Evolutionary conservation across 192 early-diverging fungal genomes (phyloP), one percentile per base, ranked within the genome.

Genomic region (Umbelopsis sp.): DNA sequence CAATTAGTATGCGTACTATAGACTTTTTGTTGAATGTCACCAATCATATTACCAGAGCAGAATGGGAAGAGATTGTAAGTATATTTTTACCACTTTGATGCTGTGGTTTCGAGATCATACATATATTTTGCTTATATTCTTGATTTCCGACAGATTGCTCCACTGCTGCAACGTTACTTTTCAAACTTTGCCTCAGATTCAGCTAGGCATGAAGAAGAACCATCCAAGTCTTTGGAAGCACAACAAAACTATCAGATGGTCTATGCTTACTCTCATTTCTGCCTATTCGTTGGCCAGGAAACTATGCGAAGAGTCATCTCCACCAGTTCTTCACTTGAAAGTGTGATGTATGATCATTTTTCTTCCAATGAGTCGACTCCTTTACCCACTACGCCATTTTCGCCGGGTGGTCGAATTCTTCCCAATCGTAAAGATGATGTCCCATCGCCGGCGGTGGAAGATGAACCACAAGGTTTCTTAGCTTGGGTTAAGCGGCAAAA

Each of bases 161-260:
- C 87, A 5, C 81, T 83, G 17, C 56, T 88, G 4, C 82, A 83
- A 79, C 86, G 85, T 65, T 88, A 88, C 53, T 88, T 88, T 71
- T 85, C 85, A 14, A 82, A 80, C 16, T 88, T 88, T 71, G 77
- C 74, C 3, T 43, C 68, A 5, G 73, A 79, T 68, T 2, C 77
- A 56, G 53, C 56, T 3, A 20, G 49, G 9, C 14, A 45, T 53
- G 49, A 79, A 69, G 41, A 75, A 73, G 26, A 81, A 70, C 20
- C 69, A 6, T 49, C 77, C 6, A 73, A 77, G 20, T 68, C 75
- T 6, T 75, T 83, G n/a, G 83, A 86, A 38, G 66, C 77, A 3
- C 83, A 85, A 66, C 77, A 77, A 12, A 78, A 81, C 24, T 81
- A 86, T 29, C 84, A 86, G 83, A 88, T 86, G 84, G 80, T 88